phyloP scores from a whole-genome alignment of 2,329 filamentous ascomycete species.

The Fusarium bactridioides region DNA sequence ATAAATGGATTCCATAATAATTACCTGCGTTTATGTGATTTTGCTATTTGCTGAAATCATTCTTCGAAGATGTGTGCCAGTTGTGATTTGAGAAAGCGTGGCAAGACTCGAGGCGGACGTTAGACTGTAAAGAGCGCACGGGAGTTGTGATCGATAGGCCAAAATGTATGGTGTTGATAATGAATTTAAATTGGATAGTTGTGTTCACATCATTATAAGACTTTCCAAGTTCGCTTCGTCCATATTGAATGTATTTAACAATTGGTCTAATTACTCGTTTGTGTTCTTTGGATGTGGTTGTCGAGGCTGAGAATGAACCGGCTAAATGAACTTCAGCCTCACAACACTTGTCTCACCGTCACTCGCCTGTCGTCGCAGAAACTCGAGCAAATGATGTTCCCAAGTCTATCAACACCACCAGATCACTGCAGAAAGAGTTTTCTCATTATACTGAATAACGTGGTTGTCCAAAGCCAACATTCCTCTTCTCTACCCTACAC shows the following conservation, averaged over 20 bases:
- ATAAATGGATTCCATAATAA: constrained; percentile 28
- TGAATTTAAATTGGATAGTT: neutral
- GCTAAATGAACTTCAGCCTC: neutral
- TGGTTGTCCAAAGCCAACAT: neutral
- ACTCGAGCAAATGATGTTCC: neutral
- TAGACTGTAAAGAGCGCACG: neutral
- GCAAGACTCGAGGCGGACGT: neutral
- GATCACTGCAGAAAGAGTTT: too few species aligned
- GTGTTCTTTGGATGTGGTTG: neutral
- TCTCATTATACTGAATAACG: neutral
- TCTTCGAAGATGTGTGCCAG: too few species aligned
- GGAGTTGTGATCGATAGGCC: neutral
- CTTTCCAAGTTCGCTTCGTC: too few species aligned
- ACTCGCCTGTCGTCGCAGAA: neutral
- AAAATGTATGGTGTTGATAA: neutral
- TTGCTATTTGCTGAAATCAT: neutral
- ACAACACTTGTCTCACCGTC: neutral
- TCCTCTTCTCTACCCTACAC: constrained; percentile 20
- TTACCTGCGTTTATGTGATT: neutral
- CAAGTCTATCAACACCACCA: neutral
- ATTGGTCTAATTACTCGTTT: neutral
- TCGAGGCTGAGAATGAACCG: neutral
- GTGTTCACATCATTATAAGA: too few species aligned
- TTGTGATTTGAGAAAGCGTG: neutral
- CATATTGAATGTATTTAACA: too few species aligned